A percentile compares a stretch with the other conserved stretches of the same genome.
These are phyloP conservation scores for Mycena albidolilacea DNA, from an alignment of 768 basidiomycete genomes.

Conservation along the genomic window DNA sequence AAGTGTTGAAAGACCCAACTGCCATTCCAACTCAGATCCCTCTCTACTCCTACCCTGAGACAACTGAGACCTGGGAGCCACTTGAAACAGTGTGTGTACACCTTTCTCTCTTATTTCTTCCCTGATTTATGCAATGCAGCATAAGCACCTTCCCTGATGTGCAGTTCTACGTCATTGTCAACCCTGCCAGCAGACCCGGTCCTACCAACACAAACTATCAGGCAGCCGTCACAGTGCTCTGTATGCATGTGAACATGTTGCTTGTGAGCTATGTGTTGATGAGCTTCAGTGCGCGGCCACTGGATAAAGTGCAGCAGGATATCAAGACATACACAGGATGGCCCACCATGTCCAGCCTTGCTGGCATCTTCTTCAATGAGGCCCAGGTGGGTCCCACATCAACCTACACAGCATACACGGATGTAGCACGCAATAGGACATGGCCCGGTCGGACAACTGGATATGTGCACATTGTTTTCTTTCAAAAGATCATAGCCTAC, in stretches of 20 bases:
- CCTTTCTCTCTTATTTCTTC: background rate
- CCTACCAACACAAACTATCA: slow-evolving; percentile 17
- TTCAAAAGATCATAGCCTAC: no score
- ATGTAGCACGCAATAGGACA: background rate
- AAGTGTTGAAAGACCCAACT: background rate
- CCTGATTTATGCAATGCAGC: slow-evolving; percentile 10
- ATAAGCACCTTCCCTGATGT: slow-evolving; percentile 16
- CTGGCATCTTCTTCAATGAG: slow-evolving; percentile 28
- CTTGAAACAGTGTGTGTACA: slow-evolving; percentile 15
- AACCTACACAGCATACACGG: slow-evolving; percentile 11
- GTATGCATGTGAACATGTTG: slow-evolving; percentile 9
- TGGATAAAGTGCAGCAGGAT: slow-evolving; percentile 10
- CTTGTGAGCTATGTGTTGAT: slow-evolving; percentile 23
- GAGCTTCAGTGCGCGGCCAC: slow-evolving; percentile 1
- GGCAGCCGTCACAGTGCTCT: slow-evolving; percentile 8
- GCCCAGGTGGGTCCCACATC: slow-evolving; percentile 5
- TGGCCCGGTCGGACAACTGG: no score
- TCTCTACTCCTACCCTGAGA: slow-evolving; percentile 21
- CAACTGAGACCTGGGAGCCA: slow-evolving; percentile 15
- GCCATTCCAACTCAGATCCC: slow-evolving; percentile 5
- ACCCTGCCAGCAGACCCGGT: slow-evolving; percentile 23
- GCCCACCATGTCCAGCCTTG: background rate
- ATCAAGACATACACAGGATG: slow-evolving; percentile 20
- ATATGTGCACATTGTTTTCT: no score
- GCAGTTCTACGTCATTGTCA: slow-evolving; percentile 29